Evolutionary conservation across 371 early-diverging fungal species (phyloP), one percentile per base, ranked within the genome.

Genomic region (Sporodiniella umbellata): DNA sequence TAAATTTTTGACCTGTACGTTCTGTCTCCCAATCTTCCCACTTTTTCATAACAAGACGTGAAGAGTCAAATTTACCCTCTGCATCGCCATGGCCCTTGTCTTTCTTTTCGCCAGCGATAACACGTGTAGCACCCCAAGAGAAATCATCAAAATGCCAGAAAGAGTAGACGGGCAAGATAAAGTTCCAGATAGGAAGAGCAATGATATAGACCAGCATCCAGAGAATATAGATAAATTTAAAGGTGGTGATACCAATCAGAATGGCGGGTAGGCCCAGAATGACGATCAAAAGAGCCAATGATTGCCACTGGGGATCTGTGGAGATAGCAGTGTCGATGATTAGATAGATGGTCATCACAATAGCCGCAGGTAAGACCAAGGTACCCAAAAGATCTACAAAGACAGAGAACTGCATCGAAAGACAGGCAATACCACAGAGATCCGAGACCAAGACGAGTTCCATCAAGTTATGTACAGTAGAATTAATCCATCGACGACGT

Each of bases 111-210:
- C 83, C 80, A 18, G 72, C 52, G 8, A 88, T 79, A 37, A 84
- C 83, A 44, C 90, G 71, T n/a, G 90, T 90, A 38, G 82, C 82
- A 25, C 92, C 92, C 92, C 96, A 95, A 17, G 83, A 76, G 59
- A 95, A 93, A 65, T 95, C 93, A 58, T 95, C 96, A 71, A 94
- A 90, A 62, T 92, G 90, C 96, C 96, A 95, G 72, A 85, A 89
- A 1, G 95, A 86, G 60, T 96, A 96, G 0, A 89, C 54, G 3
- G 98, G 98, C 15, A 97, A 78, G 11, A 92, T 70, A 60, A 92
- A 83, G 72, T 95, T 94, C 98, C 98, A 98, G n/a, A 98, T 77
- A 1, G 95, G 95, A n/a, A 95, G 66, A 15, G 90, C 87, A 23
- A 72, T 50, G 19, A 84, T 44, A 39, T 78, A 83, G 0, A 83